These are phyloP conservation scores for Neocatenulostroma microsporum DNA, from an alignment of 2,329 filamentous ascomycete species.

Conservation along the genomic window DNA sequence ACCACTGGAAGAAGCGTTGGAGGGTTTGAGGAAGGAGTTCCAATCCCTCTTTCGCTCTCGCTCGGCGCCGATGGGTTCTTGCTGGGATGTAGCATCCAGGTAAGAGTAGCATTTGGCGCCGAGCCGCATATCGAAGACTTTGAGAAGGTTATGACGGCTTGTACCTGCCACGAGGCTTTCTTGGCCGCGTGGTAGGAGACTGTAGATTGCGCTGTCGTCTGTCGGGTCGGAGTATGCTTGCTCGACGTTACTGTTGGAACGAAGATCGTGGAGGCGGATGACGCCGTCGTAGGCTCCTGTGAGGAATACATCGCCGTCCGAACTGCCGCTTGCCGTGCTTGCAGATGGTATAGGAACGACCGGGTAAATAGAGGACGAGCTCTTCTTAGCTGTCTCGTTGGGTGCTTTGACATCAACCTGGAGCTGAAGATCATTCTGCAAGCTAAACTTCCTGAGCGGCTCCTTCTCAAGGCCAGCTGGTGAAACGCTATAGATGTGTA, in stretches of 20 bases:
- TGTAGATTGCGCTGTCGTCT: slow-evolving; percentile 53
- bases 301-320: slow-evolving; percentile 48
- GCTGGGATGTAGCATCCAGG: slow-evolving; percentile 16
- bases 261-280: slow-evolving; percentile 53
- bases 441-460: slow-evolving; percentile 34
- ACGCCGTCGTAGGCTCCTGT: slow-evolving; percentile 54
- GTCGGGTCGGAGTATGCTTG: slow-evolving; percentile 46
- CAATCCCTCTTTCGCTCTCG: slow-evolving; percentile 23
- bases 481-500: slow-evolving; percentile 45
- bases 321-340: slow-evolving; percentile 19
- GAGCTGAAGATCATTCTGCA: slow-evolving; percentile 23
- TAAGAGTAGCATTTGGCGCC: slow-evolving; percentile 26
- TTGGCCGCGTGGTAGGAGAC: slow-evolving; percentile 48
- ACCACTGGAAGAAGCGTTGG: slow-evolving; percentile 12
- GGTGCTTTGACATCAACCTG: slow-evolving; percentile 9
- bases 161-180: slow-evolving; percentile 52
- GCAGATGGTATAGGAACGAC: slow-evolving; percentile 34
- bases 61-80: neutral
- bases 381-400: slow-evolving; percentile 21
- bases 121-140: slow-evolving; percentile 56
- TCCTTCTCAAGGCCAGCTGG: slow-evolving; percentile 35
- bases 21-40: slow-evolving; percentile 40
- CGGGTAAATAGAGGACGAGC: slow-evolving; percentile 38
- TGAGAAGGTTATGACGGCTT: slow-evolving; percentile 51
- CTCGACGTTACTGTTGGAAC: slow-evolving; percentile 43